phyloP scores from a whole-genome alignment of 1,284 basidiomycete genomes.

The Tetrapyrgos nigripes region DNA sequence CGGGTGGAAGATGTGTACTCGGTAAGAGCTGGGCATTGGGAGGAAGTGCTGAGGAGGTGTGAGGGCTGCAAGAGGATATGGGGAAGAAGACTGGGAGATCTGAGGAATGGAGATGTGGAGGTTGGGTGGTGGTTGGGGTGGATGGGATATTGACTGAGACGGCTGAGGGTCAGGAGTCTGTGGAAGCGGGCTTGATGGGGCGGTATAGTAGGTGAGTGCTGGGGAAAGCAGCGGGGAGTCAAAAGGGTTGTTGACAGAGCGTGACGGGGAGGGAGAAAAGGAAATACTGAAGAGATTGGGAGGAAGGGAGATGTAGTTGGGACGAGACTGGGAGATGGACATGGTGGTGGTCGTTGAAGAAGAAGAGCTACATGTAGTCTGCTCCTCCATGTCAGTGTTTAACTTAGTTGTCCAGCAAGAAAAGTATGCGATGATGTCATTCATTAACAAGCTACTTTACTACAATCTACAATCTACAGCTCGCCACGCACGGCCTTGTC shows the following conservation, averaged over 20 bases:
- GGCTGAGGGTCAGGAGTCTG: conserved; percentile 15
- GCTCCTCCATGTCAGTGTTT: conserved; percentile 11
- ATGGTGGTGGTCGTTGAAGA: conserved; percentile 2
- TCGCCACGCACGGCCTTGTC: conserved; percentile 74
- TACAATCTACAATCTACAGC: conserved; percentile 40
- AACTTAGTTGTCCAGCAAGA: conserved; percentile 2
- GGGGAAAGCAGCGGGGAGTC: conserved; percentile 27
- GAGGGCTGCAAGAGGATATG: conserved; percentile 5
- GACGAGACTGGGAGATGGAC: conserved; percentile 6
- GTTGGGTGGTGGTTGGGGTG: conserved; percentile 29
- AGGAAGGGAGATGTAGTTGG: conserved; percentile 16
- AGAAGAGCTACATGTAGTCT: not conserved
- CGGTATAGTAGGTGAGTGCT: conserved; percentile 39
- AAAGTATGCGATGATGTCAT: not conserved
- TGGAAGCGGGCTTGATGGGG: conserved; percentile 42
- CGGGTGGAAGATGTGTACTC: conserved; percentile 14
- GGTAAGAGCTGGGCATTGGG: conserved; percentile 14
- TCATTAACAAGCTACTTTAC: not conserved
- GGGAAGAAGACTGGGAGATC: conserved; percentile 4
- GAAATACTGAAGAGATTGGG: conserved; percentile 8
- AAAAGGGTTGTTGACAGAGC: conserved; percentile 7
- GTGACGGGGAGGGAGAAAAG: conserved; percentile 6
- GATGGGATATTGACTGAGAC: conserved; percentile 25
- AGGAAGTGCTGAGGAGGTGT: conserved; percentile 14
- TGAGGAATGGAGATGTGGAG: conserved; percentile 17